Evolutionary conservation across 352 stramenopile species (phyloP), one percentile per base, ranked within the genome.

Genomic region (Blastocystis sp.): DNA sequence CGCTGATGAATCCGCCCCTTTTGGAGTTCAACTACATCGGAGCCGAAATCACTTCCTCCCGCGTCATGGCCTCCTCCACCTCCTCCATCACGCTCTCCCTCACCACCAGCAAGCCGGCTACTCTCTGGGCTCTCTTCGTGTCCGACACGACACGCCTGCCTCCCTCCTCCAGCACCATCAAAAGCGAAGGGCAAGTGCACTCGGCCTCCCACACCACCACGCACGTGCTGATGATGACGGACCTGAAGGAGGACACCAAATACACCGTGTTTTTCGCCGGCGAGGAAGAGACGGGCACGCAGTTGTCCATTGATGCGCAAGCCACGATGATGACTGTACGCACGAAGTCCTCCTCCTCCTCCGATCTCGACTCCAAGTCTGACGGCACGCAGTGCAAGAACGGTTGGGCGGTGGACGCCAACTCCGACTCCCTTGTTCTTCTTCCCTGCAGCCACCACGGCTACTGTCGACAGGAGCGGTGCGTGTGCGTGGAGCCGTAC

Each of bases 1-100:
- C 74, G 5, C 60, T 84, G 19, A 70, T 84, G 0, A 69, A 84
- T 84, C 74, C 74, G 34, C 74, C 74, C 1, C 67, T 59, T 7
- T n/a, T 84, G 52, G 74, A 84, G 23, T 84, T 84, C 74, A 84
- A 67, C 60, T 84, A 84, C 45, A 14, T 84, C 10, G 74, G 74
- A n/a, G 48, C 52, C 48, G n/a, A 19, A 19, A 84, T 84, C 45
- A 84, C 60, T 11, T 67, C 74, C 1, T 43, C 53, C 4, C 48
- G 74, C 34, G 52, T 84, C 3, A 43, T 28, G 2, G 41, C 74
- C 11, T n/a, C 60, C 60, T 69, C 74, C 38, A 56, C 74, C 34
- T 56, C 74, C 2, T 67, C 74, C 40, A 40, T 62, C 21, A 67
- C 74, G 2, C 11, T 84, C 14, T 48, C 34, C 2, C 9, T 84